A percentile compares a stretch with the other conserved stretches of the same genome.
Conservation (phyloP, 345 rosid species). For the Populus nigra region DNA sequence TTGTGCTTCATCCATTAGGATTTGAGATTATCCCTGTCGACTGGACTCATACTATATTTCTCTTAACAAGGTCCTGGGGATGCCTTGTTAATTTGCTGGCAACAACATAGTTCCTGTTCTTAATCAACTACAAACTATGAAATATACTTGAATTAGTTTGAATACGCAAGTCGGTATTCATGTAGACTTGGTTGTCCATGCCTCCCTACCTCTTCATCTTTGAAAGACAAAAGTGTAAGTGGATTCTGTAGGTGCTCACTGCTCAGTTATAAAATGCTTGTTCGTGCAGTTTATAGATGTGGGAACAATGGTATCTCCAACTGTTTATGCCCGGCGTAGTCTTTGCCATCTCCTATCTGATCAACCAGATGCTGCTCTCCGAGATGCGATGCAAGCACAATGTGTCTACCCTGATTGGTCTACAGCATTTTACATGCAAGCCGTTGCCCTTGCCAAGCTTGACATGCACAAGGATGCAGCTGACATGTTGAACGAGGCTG, state of each 20-base stretch:
- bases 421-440: conserved; percentile 84
- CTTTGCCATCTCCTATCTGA: conserved; percentile 71
- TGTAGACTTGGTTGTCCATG: neutral
- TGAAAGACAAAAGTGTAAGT: neutral
- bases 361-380: conserved; percentile 79
- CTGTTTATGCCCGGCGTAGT: conserved; percentile 75
- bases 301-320: conserved; percentile 84
- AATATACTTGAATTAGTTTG: neutral
- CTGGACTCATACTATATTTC: neutral
- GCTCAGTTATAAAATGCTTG: neutral
- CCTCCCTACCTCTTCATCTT: neutral
- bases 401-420: conserved; percentile 87
- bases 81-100: neutral
- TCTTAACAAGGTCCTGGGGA: neutral
- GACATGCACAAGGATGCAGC: conserved; percentile 86
- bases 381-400: conserved; percentile 96
- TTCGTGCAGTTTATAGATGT: conserved; percentile 68
- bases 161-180: neutral
- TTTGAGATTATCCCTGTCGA: too few species aligned
- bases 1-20: too few species aligned
- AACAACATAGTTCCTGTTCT: neutral
- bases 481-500: conserved; percentile 77
- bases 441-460: conserved; percentile 77
- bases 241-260: neutral
- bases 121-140: neutral